These are phyloP conservation scores for Trichophyton verrucosum DNA, from an alignment of 2,329 filamentous ascomycete genomes.

Conservation along the genomic window DNA sequence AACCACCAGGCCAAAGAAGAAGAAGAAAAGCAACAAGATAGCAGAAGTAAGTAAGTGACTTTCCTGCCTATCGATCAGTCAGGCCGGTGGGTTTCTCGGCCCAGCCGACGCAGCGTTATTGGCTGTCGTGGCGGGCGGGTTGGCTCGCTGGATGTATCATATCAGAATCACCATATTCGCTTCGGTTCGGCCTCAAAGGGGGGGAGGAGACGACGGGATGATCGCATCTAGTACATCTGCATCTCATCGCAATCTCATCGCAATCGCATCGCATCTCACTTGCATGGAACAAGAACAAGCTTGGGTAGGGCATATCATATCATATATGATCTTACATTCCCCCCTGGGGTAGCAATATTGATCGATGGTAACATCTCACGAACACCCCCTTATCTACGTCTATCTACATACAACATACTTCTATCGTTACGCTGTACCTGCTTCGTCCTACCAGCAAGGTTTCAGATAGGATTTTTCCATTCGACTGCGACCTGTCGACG, in stretches of 20 bases:
- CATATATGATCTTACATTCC: too few species aligned
- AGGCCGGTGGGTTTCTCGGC: not conserved
- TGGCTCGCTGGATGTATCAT: not conserved
- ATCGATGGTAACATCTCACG: too few species aligned
- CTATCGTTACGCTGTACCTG: not conserved
- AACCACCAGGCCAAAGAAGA: not conserved
- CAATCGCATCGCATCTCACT: too few species aligned
- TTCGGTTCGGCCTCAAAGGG: too few species aligned
- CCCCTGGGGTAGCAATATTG: too few species aligned
- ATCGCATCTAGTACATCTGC: not conserved
- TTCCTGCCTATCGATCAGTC: too few species aligned
- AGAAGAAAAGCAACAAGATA: not conserved
- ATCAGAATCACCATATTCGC: not conserved
- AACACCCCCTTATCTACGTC: too few species aligned
- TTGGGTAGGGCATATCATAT: not conserved
- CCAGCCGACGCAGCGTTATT: not conserved
- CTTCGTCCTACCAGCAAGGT: too few species aligned
- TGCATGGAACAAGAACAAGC: not conserved
- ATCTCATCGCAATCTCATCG: not conserved
- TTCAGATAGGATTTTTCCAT: too few species aligned
- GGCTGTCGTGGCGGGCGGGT: not conserved
- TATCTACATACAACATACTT: too few species aligned
- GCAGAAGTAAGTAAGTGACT: not conserved
- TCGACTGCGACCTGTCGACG: too few species aligned
- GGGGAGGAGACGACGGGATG: not conserved